phyloP scores from a whole-genome alignment of 192 early-diverging fungal species.

The Pilaira anomala region DNA sequence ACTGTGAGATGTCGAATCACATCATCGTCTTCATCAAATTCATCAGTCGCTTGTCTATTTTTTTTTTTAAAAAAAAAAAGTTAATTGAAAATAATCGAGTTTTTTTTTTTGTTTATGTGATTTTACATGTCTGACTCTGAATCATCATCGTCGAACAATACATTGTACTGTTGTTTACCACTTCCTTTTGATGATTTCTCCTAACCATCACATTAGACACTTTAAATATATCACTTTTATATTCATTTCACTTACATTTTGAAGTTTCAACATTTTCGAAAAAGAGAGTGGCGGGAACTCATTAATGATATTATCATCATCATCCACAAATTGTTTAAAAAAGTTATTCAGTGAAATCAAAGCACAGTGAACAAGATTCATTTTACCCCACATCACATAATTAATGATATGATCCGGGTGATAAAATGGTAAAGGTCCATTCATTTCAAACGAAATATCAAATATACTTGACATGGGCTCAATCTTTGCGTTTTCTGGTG shows the following conservation, averaged over 20 bases:
- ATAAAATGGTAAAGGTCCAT: conserved; percentile 69
- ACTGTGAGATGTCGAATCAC: conserved; percentile 5
- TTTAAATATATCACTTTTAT: no score
- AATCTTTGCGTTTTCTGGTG: conserved; percentile 21
- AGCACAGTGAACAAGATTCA: conserved; percentile 62
- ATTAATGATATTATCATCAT: conserved; percentile 34
- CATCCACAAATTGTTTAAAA: conserved; percentile 31
- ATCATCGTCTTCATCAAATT: conserved; percentile 24
- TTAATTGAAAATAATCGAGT: neutral
- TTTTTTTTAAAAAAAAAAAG: neutral
- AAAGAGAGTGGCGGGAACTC: conserved; percentile 62
- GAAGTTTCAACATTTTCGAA: conserved; percentile 54
- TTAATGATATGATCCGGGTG: conserved; percentile 69
- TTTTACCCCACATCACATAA: conserved; percentile 73
- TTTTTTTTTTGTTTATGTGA: neutral
- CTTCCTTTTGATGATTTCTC: no score
- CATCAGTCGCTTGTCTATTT: neutral
- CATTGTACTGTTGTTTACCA: conserved; percentile 42
- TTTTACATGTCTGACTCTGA: conserved; percentile 26
- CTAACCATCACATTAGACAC: no score
- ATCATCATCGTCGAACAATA: conserved; percentile 56
- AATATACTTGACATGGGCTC: conserved; percentile 47
- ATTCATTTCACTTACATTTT: conserved; percentile 53
- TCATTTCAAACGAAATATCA: conserved; percentile 46
- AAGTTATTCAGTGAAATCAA: conserved; percentile 64